phyloP scores from a whole-genome alignment of 1,284 basidiomycete genomes.

The Microbotryomycetes sp. region DNA sequence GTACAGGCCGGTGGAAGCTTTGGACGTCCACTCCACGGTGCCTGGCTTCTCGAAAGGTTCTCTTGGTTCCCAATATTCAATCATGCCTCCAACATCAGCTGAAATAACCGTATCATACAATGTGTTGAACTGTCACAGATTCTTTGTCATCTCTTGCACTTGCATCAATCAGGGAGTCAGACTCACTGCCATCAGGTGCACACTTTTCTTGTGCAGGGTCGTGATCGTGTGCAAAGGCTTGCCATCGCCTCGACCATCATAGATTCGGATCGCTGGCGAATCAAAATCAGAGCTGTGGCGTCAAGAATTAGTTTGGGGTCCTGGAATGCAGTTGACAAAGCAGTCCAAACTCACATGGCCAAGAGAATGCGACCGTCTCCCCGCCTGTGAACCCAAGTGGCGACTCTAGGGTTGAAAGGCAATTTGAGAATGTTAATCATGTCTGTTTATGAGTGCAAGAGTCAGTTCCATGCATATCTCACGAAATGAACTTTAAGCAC shows the following conservation, averaged over 20 bases:
- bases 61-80: constrained; percentile 90
- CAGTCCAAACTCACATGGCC: constrained; percentile 60
- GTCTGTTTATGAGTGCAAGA: constrained; percentile 50
- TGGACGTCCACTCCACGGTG: constrained; percentile 80
- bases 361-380: constrained; percentile 82
- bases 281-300: constrained; percentile 64
- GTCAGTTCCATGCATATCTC: neutral
- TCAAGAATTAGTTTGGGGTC: too few species aligned
- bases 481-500: constrained; percentile 34
- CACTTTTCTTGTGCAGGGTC: constrained; percentile 67
- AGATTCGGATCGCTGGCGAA: constrained; percentile 72
- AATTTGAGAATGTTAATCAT: constrained; percentile 99
- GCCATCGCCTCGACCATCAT: constrained; percentile 82
- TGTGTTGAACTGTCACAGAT: constrained; percentile 67
- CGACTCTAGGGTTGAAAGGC: constrained; percentile 71
- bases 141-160: constrained; percentile 46
- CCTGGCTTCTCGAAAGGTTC: constrained; percentile 81
- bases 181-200: constrained; percentile 84
- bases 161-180: constrained; percentile 27
- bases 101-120: constrained; percentile 86
- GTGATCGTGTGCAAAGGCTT: constrained; percentile 66
- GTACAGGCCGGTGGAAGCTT: constrained; percentile 87
- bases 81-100: constrained; percentile 86
- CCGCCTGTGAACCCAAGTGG: constrained; percentile 86
- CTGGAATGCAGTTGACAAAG: neutral